Evolutionary conservation across 176 grass and related monocot species (phyloP).

Genomic region (Alopecurus myosuroides): DNA sequence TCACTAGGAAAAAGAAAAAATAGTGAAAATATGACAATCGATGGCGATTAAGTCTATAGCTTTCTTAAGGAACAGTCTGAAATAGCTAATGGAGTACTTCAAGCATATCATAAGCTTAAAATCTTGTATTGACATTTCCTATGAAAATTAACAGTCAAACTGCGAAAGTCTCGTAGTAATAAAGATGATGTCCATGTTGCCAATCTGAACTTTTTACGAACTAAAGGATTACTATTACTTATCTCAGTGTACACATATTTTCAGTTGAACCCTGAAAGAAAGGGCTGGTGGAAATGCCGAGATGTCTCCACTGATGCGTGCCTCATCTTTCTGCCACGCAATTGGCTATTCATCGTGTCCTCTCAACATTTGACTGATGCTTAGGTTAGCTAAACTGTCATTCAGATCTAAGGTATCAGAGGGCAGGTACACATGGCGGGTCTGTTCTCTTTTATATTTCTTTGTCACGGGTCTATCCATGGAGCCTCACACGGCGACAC

Average conservation of each 20-base stretch:
- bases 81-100: too few relatives aligned
- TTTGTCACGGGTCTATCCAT: not conserved
- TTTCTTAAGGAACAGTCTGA: not conserved
- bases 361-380: slow-evolving; percentile 7
- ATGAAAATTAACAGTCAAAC: too few relatives aligned
- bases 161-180: too few relatives aligned
- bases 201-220: too few relatives aligned
- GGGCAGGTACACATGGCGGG: not conserved
- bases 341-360: not conserved
- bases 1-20: too few relatives aligned
- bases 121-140: too few relatives aligned
- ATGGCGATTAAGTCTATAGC: not conserved
- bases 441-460: not conserved
- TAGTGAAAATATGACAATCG: not conserved
- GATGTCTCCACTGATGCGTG: not conserved
- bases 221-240: too few relatives aligned
- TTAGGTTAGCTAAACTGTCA: slow-evolving; percentile 40
- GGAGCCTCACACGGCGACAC: not conserved
- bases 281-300: not conserved
- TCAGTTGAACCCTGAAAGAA: not conserved
- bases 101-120: too few relatives aligned
- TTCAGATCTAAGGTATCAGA: slow-evolving; percentile 10
- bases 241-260: too few relatives aligned
- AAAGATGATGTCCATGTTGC: too few relatives aligned
- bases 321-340: slow-evolving; percentile 2